These are phyloP conservation scores for Paramyrothecium roridum DNA, from an alignment of 2,329 filamentous ascomycete genomes.

Conservation along the genomic window DNA sequence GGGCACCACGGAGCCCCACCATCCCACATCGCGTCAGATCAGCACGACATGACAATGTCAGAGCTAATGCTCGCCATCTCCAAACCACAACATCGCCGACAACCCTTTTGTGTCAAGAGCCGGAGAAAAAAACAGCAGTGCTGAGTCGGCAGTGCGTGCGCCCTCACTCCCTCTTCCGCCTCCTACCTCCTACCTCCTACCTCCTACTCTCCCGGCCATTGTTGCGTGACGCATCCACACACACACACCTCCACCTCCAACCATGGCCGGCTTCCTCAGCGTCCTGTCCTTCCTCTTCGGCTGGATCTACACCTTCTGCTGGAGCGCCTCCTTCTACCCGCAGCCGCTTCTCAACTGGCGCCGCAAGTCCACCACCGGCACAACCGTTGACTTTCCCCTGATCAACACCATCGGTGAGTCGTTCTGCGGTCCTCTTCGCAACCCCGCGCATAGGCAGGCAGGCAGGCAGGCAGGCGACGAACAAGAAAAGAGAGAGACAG, in stretches of 20 bases:
- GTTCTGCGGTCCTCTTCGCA: too few relatives aligned
- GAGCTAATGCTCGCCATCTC: too few relatives aligned
- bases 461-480: too few relatives aligned
- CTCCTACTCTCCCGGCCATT: not conserved
- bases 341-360: slow-evolving; percentile 78
- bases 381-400: slow-evolving; percentile 83
- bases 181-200: not conserved
- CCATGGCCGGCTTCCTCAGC: slow-evolving; percentile 36
- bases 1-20: too few relatives aligned
- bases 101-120: too few relatives aligned
- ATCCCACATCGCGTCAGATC: too few relatives aligned
- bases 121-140: too few relatives aligned
- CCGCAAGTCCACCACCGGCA: slow-evolving; percentile 74
- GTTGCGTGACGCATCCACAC: not conserved
- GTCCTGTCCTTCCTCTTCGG: slow-evolving; percentile 60
- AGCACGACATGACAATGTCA: too few relatives aligned
- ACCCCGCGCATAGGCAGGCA: too few relatives aligned
- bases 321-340: slow-evolving; percentile 91
- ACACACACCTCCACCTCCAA: not conserved
- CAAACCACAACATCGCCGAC: too few relatives aligned
- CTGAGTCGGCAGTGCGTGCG: too few relatives aligned
- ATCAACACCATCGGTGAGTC: slow-evolving; percentile 61
- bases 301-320: slow-evolving; percentile 73
- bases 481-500: too few relatives aligned
- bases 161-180: not conserved